Percentiles rank a stretch among this genome's conserved stretches.
These are phyloP conservation scores for Handroanthus guayacan DNA, from an alignment of 257 asterid genomes.

Conservation along the genomic window DNA sequence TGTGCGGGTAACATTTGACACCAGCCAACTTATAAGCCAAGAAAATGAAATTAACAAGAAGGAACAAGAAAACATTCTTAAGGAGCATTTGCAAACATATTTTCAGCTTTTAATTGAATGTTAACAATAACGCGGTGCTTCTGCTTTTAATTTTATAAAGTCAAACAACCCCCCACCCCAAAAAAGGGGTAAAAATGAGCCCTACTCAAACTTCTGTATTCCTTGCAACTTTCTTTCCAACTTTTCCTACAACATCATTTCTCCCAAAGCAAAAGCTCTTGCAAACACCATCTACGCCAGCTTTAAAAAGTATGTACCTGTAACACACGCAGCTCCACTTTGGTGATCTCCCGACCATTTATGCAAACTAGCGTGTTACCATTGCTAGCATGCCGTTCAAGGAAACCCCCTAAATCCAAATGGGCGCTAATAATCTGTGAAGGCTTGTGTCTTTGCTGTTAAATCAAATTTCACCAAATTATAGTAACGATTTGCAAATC, in stretches of 20 bases:
- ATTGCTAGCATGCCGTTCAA: slow-evolving; percentile 40
- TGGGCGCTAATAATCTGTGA: slow-evolving; percentile 37
- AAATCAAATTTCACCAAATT: too few species aligned
- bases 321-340: slow-evolving; percentile 45
- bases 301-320: slow-evolving; percentile 34
- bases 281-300: background rate
- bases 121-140: too few species aligned
- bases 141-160: too few species aligned
- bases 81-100: too few species aligned
- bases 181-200: too few species aligned
- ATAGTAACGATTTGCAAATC: too few species aligned
- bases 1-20: slow-evolving; percentile 62
- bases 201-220: too few species aligned
- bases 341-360: slow-evolving; percentile 53
- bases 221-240: too few species aligned
- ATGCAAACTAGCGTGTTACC: slow-evolving; percentile 46
- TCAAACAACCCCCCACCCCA: too few species aligned
- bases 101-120: too few species aligned
- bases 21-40: slow-evolving; percentile 56
- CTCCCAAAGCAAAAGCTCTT: too few species aligned
- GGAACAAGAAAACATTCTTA: background rate
- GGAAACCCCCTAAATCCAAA: slow-evolving; percentile 30
- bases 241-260: too few species aligned
- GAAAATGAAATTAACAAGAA: slow-evolving; percentile 26
- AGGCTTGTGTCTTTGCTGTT: slow-evolving; percentile 36